A percentile compares a stretch with the other conserved stretches of the same genome.
Conservation (phyloP, 306 rosid genomes). For the Rosa persica region DNA sequence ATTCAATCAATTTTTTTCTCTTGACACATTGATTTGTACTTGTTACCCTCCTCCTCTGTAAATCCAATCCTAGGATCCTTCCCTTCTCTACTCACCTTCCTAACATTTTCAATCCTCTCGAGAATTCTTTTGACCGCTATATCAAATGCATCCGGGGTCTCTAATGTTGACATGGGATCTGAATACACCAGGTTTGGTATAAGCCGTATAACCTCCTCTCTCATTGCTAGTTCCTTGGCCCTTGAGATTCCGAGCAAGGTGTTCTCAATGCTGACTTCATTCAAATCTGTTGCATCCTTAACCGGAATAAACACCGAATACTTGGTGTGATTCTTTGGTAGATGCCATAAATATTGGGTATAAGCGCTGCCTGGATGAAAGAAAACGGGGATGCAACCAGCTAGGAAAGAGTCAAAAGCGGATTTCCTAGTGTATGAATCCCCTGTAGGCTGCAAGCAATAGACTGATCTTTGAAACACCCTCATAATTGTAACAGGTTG, state of each 20-base stretch:
- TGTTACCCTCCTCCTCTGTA: neutral
- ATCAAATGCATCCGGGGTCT: constrained; percentile 48
- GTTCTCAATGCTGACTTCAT: constrained; percentile 25
- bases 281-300: neutral
- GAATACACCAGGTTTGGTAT: constrained; percentile 45
- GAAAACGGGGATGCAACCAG: constrained; percentile 57
- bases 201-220: constrained; percentile 44
- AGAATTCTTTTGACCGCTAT: constrained; percentile 50
- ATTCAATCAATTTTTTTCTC: neutral
- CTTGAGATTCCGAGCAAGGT: constrained; percentile 27
- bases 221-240: constrained; percentile 35
- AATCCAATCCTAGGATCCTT: constrained; percentile 10
- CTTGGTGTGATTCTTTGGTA: constrained; percentile 29
- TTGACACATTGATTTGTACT: neutral
- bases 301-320: constrained; percentile 36
- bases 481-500: constrained; percentile 24
- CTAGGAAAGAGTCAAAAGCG: constrained; percentile 45
- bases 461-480: constrained; percentile 41
- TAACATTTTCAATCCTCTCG: constrained; percentile 34
- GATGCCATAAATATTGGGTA: constrained; percentile 50
- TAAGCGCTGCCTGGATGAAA: constrained; percentile 46
- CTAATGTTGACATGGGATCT: constrained; percentile 34
- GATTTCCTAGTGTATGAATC: constrained; percentile 50
- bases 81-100: constrained; percentile 13
- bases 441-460: constrained; percentile 54